Evolutionary conservation across 257 asterid species (phyloP).

Genomic region (Solanum boliviense): DNA sequence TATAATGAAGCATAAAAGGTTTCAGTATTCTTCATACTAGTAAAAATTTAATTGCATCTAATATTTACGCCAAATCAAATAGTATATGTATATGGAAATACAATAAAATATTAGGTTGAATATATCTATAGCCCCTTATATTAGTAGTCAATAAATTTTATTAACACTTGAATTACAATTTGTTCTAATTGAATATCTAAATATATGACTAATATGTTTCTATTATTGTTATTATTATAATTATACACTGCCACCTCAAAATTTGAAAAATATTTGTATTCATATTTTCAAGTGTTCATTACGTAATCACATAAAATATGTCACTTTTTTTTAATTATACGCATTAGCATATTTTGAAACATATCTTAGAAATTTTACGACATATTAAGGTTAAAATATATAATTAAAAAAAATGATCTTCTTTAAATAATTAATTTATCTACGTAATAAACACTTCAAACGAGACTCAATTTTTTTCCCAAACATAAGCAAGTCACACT

Average conservation of each 20-base stretch:
- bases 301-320: background rate
- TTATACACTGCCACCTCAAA: background rate
- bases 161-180: background rate
- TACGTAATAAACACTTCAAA: background rate
- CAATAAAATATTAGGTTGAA: background rate
- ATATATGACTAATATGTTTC: background rate
- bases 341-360: background rate
- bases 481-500: background rate
- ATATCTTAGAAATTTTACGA: background rate
- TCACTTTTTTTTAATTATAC: background rate
- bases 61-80: background rate
- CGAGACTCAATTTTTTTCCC: fast-evolving
- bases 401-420: background rate
- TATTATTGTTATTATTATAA: background rate
- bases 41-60: background rate
- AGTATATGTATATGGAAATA: background rate
- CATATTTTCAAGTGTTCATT: background rate
- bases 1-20: background rate
- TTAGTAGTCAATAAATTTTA: background rate
- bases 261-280: background rate
- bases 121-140: background rate
- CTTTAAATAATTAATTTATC: background rate
- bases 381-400: background rate
- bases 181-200: background rate
- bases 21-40: background rate